Percentiles rank a stretch among this genome's conserved stretches.
Conservation (phyloP, 2,329 filamentous ascomycete species). For the Huntiella savannae region DNA sequence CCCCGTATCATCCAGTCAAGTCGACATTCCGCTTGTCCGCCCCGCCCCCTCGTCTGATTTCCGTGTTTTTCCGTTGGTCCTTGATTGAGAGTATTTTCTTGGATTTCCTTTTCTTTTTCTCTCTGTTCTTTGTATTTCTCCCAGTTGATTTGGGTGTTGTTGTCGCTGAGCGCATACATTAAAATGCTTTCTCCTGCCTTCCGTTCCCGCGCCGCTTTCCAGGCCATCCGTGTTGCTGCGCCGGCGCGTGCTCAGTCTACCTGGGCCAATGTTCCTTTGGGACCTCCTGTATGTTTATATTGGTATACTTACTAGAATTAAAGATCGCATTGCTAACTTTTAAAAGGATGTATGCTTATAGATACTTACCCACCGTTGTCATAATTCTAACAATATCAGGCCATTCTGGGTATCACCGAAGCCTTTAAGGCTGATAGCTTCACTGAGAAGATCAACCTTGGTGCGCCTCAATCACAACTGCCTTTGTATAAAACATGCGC, state of each 20-base stretch:
- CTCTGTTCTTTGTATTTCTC: background rate
- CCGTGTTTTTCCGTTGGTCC: background rate
- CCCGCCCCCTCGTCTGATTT: background rate
- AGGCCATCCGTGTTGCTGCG: slow-evolving; percentile 21
- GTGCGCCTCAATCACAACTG: slow-evolving; percentile 25
- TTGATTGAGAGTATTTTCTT: background rate
- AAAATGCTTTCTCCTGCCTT: slow-evolving; percentile 27
- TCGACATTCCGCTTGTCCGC: slow-evolving; percentile 5
- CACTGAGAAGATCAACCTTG: slow-evolving; percentile 93
- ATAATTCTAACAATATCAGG: slow-evolving; percentile 25
- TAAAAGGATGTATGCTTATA: slow-evolving; percentile 9
- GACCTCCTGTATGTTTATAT: slow-evolving; percentile 59
- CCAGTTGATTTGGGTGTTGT: slow-evolving; percentile 6
- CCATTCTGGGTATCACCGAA: slow-evolving; percentile 87
- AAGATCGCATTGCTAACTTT: slow-evolving; percentile 4
- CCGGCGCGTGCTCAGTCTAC: slow-evolving; percentile 47
- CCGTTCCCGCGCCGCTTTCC: slow-evolving; percentile 24
- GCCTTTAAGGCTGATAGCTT: slow-evolving; percentile 96
- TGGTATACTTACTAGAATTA: background rate
- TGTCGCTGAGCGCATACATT: slow-evolving; percentile 5
- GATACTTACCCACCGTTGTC: background rate
- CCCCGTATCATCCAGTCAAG: no score
- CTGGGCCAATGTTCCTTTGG: slow-evolving; percentile 82
- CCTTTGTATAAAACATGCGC: background rate
- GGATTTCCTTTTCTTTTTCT: background rate